Evolutionary conservation across 352 stramenopile genomes (phyloP).

Genomic region (Phytophthora tentaculata): DNA sequence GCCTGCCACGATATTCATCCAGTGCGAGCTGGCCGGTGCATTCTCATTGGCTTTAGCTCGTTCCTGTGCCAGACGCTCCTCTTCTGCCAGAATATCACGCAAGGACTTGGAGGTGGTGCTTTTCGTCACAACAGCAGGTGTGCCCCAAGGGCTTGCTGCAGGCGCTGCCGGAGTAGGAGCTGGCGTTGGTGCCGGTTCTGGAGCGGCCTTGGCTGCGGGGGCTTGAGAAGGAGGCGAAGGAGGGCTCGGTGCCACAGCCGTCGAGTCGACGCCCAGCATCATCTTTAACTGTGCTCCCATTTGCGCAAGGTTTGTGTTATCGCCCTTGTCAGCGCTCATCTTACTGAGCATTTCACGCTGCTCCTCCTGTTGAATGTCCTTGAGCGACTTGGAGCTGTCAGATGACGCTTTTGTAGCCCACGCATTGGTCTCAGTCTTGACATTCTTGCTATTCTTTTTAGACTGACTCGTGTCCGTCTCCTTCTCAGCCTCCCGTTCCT

Average conservation of each 20-base stretch:
- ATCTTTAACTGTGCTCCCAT: conserved; percentile 90
- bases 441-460: conserved; percentile 43
- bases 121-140: conserved; percentile 39
- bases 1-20: conserved; percentile 86
- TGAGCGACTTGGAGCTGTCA: conserved; percentile 57
- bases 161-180: conserved; percentile 28
- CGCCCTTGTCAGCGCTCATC: conserved; percentile 42
- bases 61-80: conserved; percentile 78
- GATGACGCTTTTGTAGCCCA: conserved; percentile 42
- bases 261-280: conserved; percentile 83
- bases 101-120: conserved; percentile 56
- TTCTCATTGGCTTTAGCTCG: conserved; percentile 58
- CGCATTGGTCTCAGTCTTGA: conserved; percentile 37
- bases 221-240: conserved; percentile 4
- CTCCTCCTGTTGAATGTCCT: conserved; percentile 86
- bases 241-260: conserved; percentile 19
- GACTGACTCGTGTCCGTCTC: conserved; percentile 28
- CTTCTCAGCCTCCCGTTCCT: conserved; percentile 32
- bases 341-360: conserved; percentile 70
- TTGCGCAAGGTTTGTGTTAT: conserved; percentile 60
- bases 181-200: conserved; percentile 14
- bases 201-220: neutral
- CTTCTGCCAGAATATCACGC: conserved; percentile 83
- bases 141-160: conserved; percentile 56
- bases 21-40: conserved; percentile 63